A percentile compares a stretch with the other conserved stretches of the same genome.
Conservation (phyloP, 495 filamentous ascomycete genomes). For the Apodospora peruviana region DNA sequence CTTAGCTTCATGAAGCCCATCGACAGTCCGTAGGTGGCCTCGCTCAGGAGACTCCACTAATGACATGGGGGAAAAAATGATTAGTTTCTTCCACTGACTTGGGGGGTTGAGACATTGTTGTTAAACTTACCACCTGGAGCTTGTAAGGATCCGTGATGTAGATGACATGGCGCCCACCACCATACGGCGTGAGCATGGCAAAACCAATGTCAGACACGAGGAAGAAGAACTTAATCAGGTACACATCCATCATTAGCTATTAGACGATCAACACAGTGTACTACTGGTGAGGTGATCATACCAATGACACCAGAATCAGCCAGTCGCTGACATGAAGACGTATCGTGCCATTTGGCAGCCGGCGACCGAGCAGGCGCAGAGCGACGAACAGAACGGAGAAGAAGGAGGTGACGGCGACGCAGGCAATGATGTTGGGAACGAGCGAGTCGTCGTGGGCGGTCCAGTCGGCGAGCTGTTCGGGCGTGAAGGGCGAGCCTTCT, state of each 20-base stretch:
- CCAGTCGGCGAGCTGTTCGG: not conserved
- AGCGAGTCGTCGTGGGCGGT: not conserved
- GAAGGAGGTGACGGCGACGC: not conserved
- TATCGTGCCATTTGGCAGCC: not conserved
- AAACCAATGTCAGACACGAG: not conserved
- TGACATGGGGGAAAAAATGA: not conserved
- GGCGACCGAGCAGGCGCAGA: not conserved
- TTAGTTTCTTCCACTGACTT: not conserved
- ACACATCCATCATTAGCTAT: not conserved
- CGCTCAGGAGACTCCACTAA: not conserved
- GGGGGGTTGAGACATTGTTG: not conserved
- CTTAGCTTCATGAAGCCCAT: constrained; percentile 1
- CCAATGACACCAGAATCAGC: not conserved
- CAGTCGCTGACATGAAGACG: not conserved
- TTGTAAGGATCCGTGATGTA: not conserved
- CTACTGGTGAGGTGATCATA: not conserved
- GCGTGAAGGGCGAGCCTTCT: not conserved
- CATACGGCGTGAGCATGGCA: not conserved
- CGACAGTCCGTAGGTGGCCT: not conserved
- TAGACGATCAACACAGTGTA: not conserved
- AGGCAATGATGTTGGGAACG: not conserved
- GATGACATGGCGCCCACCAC: not conserved
- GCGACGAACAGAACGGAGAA: not conserved
- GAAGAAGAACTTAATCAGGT: not conserved
- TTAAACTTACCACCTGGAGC: not conserved